Evolutionary conservation across 805 yeast genomes (phyloP).

Genomic region (Wickerhamiella kazuoi): DNA sequence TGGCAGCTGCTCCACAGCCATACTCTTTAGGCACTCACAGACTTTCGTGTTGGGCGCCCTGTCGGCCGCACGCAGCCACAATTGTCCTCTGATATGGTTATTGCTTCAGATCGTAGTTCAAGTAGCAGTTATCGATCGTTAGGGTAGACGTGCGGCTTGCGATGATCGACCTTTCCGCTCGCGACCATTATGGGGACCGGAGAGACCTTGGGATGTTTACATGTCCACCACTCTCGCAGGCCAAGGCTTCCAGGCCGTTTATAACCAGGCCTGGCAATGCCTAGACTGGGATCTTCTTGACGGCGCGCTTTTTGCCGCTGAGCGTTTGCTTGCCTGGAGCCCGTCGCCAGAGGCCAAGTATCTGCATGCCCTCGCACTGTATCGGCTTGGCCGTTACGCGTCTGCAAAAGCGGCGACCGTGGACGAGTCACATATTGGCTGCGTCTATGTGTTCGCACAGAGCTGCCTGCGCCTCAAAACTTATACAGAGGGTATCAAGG

Average conservation of each 20-base stretch:
- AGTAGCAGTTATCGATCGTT: too few species aligned
- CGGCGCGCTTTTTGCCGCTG: conserved; percentile 78
- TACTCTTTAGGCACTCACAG: too few species aligned
- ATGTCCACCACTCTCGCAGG: background rate
- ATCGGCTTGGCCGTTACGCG: conserved; percentile 38
- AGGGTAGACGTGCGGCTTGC: too few species aligned
- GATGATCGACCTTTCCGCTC: too few species aligned
- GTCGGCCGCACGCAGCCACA: too few species aligned
- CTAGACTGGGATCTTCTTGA: conserved; percentile 49
- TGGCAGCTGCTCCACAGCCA: too few species aligned
- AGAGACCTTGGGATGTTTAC: background rate
- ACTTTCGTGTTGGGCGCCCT: too few species aligned
- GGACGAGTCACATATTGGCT: conserved; percentile 46
- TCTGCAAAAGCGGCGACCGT: conserved; percentile 31
- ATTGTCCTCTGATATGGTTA: too few species aligned
- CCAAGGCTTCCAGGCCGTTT: background rate
- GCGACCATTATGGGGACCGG: too few species aligned
- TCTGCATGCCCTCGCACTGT: conserved; percentile 51
- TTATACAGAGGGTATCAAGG: conserved; percentile 45
- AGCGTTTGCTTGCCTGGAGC: conserved; percentile 51
- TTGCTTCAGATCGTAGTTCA: too few species aligned
- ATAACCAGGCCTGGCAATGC: conserved; percentile 35
- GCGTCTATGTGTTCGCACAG: conserved; percentile 56
- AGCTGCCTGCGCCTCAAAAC: conserved; percentile 40
- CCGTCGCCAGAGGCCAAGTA: conserved; percentile 44